phyloP scores from a whole-genome alignment of 2,329 filamentous ascomycete species.

The Sarocladium strictum region DNA sequence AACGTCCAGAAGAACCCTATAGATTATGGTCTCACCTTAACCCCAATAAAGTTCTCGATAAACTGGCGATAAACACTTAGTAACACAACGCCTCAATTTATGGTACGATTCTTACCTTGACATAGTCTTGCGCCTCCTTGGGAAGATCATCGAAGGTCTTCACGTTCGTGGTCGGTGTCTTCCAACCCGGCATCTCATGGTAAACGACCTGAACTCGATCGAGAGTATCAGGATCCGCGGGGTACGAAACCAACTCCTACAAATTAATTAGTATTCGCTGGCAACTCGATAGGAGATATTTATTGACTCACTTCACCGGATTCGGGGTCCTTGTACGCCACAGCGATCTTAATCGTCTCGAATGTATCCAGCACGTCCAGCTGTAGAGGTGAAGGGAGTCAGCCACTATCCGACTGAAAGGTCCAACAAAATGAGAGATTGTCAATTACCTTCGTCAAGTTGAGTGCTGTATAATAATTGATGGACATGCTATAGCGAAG shows the following conservation, averaged over 20 bases:
- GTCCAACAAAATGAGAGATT: neutral
- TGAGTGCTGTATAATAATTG: conserved; percentile 59
- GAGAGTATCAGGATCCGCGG: conserved; percentile 53
- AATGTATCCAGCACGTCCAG: conserved; percentile 62
- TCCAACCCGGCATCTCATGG: conserved; percentile 64
- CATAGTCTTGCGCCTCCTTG: conserved; percentile 56
- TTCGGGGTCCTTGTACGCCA: conserved; percentile 53
- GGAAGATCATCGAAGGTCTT: conserved; percentile 59
- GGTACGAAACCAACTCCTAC: conserved; percentile 53
- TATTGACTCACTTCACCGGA: conserved; percentile 17
- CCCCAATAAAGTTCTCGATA: conserved; percentile 60
- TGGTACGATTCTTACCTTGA: conserved; percentile 34
- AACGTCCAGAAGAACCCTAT: neutral
- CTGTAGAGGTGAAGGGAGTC: conserved; percentile 12
- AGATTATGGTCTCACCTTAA: conserved; percentile 31
- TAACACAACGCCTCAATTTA: conserved; percentile 12
- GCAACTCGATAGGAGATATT: neutral
- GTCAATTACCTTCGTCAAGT: conserved; percentile 43
- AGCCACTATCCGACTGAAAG: conserved; percentile 1
- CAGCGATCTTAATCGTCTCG: conserved; percentile 66
- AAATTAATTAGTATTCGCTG: neutral
- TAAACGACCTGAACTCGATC: conserved; percentile 59
- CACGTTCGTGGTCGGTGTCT: conserved; percentile 53
- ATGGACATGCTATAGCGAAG: conserved; percentile 30
- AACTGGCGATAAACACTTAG: conserved; percentile 27